Base-by-base conservation (phyloP, 2,329 filamentous ascomycete genomes). In the Hypoxylon sp. region DNA sequence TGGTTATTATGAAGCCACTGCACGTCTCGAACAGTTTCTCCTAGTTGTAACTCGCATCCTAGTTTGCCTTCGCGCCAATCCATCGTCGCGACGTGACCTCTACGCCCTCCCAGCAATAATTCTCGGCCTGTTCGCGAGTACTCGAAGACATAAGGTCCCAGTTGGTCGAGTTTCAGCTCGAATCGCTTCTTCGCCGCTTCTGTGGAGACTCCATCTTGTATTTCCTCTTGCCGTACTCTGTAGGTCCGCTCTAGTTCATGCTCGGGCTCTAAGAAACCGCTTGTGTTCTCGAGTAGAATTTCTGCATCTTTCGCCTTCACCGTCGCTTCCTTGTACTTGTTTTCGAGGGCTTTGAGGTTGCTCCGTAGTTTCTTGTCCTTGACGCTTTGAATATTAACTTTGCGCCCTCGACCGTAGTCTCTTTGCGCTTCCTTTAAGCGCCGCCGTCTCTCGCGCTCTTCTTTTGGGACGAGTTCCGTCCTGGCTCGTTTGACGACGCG, bases 1-100 rank as follows among this genome's bases (percentile, higher is more conserved):
- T 97, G 93, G 79, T 96, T 94, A 79, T 97, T 97, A 82, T 98
- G 94, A 74, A 98, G 85, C 92, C 94, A 99, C 77, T 90, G 91
- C 25, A 91, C 91, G 80, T 98, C 95, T 57, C 95, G 86, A 11
- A 98, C 87, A 0, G 94, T 98, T 83, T 99, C 96, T 55, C 90
- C 89, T 68, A 99, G 85, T 78, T 99, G 93, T 69, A 98, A 76
- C 79, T 99, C 96, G 78, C 94, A 98, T 5, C 93, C 93, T 65
- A 98, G 83, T 79, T 94, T 97, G 45, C 94, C 95, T 73, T 92
- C 91, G 70, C 95, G 86, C 95, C 96, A 99, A 80, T 99, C 94
- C 89, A 98, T 97, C 0, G 93, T 95, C 62, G 96, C 95, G 71
- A 99, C 85, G 88, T 99, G 96, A 13, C 96, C 96, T 80, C 97